Conservation (phyloP, 106 monocot species). For the Platanthera zijinensis region DNA sequence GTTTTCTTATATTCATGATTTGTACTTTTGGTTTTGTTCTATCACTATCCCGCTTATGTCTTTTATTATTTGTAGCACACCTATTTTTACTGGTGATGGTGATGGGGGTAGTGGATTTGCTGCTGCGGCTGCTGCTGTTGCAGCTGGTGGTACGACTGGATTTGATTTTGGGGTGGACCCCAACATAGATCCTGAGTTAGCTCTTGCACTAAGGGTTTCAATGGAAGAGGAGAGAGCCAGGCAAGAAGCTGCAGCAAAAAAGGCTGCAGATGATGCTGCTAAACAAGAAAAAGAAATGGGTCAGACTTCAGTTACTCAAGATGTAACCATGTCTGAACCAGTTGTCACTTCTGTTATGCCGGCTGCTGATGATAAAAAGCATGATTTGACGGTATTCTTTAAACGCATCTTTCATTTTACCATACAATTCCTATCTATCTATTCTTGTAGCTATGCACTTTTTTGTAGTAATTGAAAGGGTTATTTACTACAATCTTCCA, state of each 20-base stretch:
- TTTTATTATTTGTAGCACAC: conserved; percentile 46
- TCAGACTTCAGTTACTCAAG: conserved; percentile 38
- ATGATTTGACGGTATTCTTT: conserved; percentile 41
- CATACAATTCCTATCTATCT: neutral
- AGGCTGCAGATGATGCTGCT: conserved; percentile 75
- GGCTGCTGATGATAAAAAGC: conserved; percentile 35
- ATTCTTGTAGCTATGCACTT: no score
- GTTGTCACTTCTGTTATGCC: conserved; percentile 16
- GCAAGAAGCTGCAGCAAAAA: conserved; percentile 95
- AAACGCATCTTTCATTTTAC: neutral
- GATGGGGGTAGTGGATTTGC: conserved; percentile 92
- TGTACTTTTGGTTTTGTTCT: neutral
- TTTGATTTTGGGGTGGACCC: conserved; percentile 99
- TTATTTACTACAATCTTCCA: no score
- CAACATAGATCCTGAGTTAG: conserved; percentile 92
- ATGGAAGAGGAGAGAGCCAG: conserved; percentile 99
- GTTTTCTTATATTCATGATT: neutral
- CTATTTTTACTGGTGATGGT: conserved; percentile 82
- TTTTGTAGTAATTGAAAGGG: no score
- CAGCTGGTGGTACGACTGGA: conserved; percentile 68
- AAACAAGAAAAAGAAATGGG: conserved; percentile 46
- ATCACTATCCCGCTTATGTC: neutral
- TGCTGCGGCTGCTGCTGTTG: conserved; percentile 78
- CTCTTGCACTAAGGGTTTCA: conserved; percentile 91
- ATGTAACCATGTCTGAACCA: conserved; percentile 57